Evolutionary conservation across 371 early-diverging fungal genomes (phyloP).

Genomic region (Mortierella sp.): DNA sequence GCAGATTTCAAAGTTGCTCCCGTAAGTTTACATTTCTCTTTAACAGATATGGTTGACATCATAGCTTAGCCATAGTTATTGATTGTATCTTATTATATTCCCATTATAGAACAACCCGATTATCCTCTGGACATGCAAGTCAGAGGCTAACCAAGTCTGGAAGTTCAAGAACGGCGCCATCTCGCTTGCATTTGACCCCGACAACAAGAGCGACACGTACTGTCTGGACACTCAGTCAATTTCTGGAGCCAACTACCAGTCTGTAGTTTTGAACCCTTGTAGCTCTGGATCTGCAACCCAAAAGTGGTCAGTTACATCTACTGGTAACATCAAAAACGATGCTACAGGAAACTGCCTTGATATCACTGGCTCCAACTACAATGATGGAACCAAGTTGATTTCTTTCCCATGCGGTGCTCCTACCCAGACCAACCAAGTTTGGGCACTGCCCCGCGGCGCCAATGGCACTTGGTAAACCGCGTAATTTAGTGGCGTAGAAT

Average conservation of each 20-base stretch:
- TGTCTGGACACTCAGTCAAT: slow-evolving; percentile 37
- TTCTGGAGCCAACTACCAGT: slow-evolving; percentile 12
- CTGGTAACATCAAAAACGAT: slow-evolving; percentile 43
- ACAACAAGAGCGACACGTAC: slow-evolving; percentile 31
- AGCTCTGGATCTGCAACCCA: slow-evolving; percentile 28
- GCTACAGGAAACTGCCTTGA: slow-evolving; percentile 42
- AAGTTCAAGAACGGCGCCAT: slow-evolving; percentile 52
- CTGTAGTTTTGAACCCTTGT: slow-evolving; percentile 38
- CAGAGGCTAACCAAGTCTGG: slow-evolving; percentile 48
- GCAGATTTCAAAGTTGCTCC: slow-evolving; percentile 12
- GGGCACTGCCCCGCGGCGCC: slow-evolving; percentile 45
- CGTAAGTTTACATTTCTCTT: slow-evolving; percentile 21
- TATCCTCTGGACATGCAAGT: slow-evolving; percentile 36
- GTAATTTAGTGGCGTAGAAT: too few species aligned
- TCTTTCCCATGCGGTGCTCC: slow-evolving; percentile 33
- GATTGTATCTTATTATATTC: neutral
- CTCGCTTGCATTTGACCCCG: slow-evolving; percentile 43
- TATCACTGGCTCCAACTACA: slow-evolving; percentile 19
- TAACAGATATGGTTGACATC: neutral
- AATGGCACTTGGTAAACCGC: slow-evolving; percentile 49
- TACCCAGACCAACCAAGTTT: slow-evolving; percentile 50
- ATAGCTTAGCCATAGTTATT: neutral
- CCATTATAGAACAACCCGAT: slow-evolving; percentile 34
- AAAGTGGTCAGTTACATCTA: slow-evolving; percentile 41
- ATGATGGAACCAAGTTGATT: slow-evolving; percentile 29